Conservation (phyloP, 208 protist genomes). For the Acanthamoeba sp. region DNA sequence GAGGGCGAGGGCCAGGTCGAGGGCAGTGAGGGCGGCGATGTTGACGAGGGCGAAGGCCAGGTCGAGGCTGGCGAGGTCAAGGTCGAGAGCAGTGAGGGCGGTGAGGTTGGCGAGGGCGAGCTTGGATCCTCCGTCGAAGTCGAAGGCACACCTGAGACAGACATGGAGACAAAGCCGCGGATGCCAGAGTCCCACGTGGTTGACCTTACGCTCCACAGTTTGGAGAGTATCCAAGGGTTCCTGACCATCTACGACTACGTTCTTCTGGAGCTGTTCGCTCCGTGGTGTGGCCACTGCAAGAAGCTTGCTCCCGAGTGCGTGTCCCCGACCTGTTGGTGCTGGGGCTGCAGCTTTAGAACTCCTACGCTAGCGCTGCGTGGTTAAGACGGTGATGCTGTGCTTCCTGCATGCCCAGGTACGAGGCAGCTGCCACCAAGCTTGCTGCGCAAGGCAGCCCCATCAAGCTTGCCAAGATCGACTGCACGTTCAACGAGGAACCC, state of each 20-base stretch:
- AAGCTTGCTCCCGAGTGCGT: slow-evolving; percentile 72
- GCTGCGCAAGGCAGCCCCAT: neutral
- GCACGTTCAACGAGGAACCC: neutral
- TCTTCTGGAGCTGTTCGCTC: slow-evolving; percentile 76
- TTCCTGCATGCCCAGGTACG: neutral
- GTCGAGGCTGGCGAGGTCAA: too few relatives aligned
- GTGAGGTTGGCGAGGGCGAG: too few relatives aligned
- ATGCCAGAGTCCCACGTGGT: neutral
- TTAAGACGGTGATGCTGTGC: too few relatives aligned
- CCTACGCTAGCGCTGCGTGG: too few relatives aligned
- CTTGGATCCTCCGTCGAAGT: too few relatives aligned
- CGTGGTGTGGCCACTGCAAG: slow-evolving; percentile 82
- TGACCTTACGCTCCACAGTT: neutral
- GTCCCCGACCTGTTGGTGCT: too few relatives aligned
- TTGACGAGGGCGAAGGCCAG: neutral
- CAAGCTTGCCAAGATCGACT: slow-evolving; percentile 59
- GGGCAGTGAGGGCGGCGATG: neutral
- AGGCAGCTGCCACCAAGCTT: slow-evolving; percentile 57
- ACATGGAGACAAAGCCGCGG: too few relatives aligned
- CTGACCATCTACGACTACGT: neutral
- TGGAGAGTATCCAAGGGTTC: neutral
- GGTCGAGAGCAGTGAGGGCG: too few relatives aligned
- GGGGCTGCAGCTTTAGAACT: too few relatives aligned
- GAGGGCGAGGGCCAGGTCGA: neutral
- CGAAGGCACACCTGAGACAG: too few relatives aligned